Conservation (phyloP, 495 filamentous ascomycete species). For the Trichoderma erinaceum region DNA sequence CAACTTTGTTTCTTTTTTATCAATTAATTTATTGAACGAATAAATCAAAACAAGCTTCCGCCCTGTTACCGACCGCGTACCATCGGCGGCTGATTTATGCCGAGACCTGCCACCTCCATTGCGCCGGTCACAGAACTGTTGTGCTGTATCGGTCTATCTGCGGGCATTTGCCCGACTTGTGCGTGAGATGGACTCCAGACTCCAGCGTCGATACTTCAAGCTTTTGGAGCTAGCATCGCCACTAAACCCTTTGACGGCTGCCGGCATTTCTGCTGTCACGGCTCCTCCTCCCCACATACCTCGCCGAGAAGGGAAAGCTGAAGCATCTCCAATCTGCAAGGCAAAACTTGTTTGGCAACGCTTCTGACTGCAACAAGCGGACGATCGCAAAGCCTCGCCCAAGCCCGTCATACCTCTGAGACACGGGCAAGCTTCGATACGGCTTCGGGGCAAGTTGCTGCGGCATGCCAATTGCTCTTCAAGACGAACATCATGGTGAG, state of each 20-base stretch:
- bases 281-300: background rate
- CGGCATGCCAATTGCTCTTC: background rate
- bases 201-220: background rate
- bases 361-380: background rate
- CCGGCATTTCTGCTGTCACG: background rate
- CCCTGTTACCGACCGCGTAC: background rate
- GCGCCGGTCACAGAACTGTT: background rate
- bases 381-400: background rate
- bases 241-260: background rate
- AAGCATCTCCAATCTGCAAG: no score
- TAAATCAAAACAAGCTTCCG: background rate
- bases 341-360: background rate
- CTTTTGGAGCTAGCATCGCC: background rate
- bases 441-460: background rate
- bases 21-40: no score
- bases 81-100: background rate
- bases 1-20: no score
- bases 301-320: slow-evolving; percentile 10
- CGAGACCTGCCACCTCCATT: background rate
- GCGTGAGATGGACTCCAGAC: background rate
- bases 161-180: slow-evolving; percentile 4
- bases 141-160: background rate
- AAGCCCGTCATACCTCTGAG: background rate
- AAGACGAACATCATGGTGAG: background rate
- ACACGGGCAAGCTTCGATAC: background rate